Percentiles rank a stretch among this genome's conserved stretches.
These are phyloP conservation scores for Skeletonema marinoi DNA, from an alignment of 108 stramenopile genomes.

Conservation along the genomic window DNA sequence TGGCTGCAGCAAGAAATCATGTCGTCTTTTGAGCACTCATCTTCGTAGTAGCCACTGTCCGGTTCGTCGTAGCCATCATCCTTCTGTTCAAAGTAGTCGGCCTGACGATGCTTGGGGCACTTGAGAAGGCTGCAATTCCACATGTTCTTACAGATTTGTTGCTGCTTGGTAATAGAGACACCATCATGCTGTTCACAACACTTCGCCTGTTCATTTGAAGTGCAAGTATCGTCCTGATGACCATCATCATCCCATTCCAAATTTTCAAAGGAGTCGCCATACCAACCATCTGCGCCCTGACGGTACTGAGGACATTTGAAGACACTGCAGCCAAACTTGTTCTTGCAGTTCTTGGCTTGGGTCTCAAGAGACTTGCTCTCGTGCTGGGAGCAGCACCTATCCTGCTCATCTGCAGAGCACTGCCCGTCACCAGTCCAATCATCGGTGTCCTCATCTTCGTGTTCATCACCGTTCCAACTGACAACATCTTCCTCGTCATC, in stretches of 20 bases:
- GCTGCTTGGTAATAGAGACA: not conserved
- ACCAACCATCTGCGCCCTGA: not conserved
- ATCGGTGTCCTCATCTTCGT: too few species aligned
- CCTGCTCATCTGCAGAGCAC: not conserved
- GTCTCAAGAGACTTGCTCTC: not conserved
- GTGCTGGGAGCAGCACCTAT: not conserved
- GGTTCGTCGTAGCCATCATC: too few species aligned
- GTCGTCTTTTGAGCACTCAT: not conserved
- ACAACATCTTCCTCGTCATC: too few species aligned
- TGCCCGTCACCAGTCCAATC: not conserved
- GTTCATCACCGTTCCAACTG: too few species aligned
- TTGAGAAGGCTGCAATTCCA: not conserved
- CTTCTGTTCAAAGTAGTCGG: not conserved
- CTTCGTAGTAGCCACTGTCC: not conserved
- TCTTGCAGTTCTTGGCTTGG: not conserved
- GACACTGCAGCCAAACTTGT: not conserved
- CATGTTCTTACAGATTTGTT: not conserved
- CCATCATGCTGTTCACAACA: not conserved
- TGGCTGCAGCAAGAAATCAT: not conserved
- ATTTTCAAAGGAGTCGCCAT: not conserved
- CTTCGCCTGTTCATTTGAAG: not conserved
- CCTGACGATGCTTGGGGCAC: not conserved
- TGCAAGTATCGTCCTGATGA: not conserved
- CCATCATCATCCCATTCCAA: not conserved
- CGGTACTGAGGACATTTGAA: not conserved